These are phyloP conservation scores for Colletotrichum theobromicola DNA, from an alignment of 2,329 filamentous ascomycete species.

Conservation along the genomic window DNA sequence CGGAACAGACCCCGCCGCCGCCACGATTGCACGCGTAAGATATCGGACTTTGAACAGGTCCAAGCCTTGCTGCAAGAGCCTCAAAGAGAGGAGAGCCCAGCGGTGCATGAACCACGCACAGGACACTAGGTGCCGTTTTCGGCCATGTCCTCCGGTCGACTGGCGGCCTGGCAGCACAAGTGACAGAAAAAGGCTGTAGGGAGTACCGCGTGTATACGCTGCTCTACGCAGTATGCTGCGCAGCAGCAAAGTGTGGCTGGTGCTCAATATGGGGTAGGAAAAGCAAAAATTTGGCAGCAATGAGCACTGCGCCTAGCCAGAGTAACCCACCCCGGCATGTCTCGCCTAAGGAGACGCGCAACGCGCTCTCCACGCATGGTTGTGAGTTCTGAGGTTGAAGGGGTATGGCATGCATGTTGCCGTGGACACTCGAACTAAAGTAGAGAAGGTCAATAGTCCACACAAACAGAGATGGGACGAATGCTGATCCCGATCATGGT, in stretches of 20 bases:
- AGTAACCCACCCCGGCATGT: background rate
- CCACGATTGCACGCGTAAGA: constrained; percentile 7
- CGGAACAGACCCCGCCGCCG: background rate
- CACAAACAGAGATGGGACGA: background rate
- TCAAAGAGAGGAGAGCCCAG: background rate
- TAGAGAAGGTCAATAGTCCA: background rate
- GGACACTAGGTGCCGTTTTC: background rate
- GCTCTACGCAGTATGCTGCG: background rate
- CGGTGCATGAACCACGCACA: constrained; percentile 3
- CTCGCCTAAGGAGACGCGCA: constrained; percentile 16
- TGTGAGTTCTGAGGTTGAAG: background rate
- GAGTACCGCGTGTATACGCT: background rate
- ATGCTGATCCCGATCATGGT: background rate
- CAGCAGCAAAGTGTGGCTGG: constrained; percentile 6
- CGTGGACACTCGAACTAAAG: background rate
- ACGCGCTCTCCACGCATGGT: constrained; percentile 10
- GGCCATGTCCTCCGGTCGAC: background rate
- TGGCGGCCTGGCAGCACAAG: background rate
- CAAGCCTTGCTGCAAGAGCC: constrained; percentile 11
- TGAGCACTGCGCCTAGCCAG: background rate
- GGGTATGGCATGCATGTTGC: background rate
- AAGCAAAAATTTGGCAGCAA: background rate
- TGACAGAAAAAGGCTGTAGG: background rate
- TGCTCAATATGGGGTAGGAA: constrained; percentile 3
- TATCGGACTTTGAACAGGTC: background rate